These are phyloP conservation scores for Rhodotorula sp. DNA, from an alignment of 1,284 basidiomycete species.

Conservation along the genomic window DNA sequence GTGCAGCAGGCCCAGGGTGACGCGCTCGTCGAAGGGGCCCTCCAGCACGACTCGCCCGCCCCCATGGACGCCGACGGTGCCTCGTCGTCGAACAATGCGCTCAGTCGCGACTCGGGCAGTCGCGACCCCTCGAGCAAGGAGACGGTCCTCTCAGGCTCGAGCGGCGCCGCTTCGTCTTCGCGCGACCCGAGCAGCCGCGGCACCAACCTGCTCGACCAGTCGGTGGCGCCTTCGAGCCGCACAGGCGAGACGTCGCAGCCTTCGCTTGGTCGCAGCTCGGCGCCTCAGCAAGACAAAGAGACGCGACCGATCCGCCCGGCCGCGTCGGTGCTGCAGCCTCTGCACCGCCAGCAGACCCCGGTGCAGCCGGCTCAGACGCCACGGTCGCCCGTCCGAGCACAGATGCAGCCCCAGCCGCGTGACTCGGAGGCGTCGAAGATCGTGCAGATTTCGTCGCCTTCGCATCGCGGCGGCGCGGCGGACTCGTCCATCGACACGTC, in stretches of 20 bases:
- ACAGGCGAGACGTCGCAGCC: slow-evolving; percentile 8
- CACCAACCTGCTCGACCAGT: background rate
- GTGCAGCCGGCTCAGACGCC: background rate
- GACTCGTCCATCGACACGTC: background rate
- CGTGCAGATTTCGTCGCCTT: no score
- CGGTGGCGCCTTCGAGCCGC: slow-evolving; percentile 4
- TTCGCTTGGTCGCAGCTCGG: background rate
- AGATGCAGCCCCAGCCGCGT: no score
- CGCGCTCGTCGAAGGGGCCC: background rate
- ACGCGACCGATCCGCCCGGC: slow-evolving; percentile 1
- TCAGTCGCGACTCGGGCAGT: background rate
- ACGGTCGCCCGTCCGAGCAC: no score
- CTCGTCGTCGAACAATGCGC: background rate
- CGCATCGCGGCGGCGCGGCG: background rate
- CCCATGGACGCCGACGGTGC: background rate
- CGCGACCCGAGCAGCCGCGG: background rate
- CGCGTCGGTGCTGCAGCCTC: slow-evolving; percentile 19
- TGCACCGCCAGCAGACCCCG: slow-evolving; percentile 5
- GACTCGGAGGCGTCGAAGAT: no score
- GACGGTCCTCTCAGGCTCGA: slow-evolving; percentile 3
- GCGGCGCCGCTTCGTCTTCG: slow-evolving; percentile 3
- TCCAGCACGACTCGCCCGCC: background rate
- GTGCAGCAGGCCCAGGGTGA: no score
- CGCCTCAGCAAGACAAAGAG: background rate
- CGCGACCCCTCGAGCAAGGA: slow-evolving; percentile 1